phyloP scores from a whole-genome alignment of 164 flowering plant genomes.

The Vitis riparia region DNA sequence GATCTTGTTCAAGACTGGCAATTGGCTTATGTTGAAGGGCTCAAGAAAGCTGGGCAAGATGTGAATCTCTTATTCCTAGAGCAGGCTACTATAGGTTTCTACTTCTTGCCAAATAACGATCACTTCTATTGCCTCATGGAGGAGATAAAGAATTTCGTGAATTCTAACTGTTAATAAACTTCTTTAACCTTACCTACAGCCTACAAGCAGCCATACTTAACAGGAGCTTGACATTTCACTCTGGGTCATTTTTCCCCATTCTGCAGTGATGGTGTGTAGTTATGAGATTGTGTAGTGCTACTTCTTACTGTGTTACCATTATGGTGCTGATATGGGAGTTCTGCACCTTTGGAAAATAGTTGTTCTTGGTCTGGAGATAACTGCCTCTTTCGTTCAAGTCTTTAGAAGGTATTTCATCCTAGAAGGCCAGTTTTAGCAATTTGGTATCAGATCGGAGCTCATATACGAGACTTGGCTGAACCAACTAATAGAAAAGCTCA shows the following conservation, averaged over 20 bases:
- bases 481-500: conserved; percentile 16
- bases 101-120: conserved; percentile 69
- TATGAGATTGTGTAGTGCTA: conserved; percentile 27
- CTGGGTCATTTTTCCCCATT: conserved; percentile 13
- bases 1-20: conserved; percentile 79
- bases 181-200: conserved; percentile 26
- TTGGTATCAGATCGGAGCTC: conserved; percentile 5
- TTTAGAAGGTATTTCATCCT: background rate
- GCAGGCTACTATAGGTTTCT: conserved; percentile 75
- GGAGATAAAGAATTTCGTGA: conserved; percentile 50
- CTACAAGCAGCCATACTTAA: conserved; percentile 26
- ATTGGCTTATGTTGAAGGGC: conserved; percentile 55
- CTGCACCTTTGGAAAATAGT: background rate
- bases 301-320: conserved; percentile 7
- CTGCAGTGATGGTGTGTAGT: conserved; percentile 27
- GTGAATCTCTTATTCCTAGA: conserved; percentile 54
- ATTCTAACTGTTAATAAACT: conserved; percentile 35
- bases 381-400: background rate
- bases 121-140: conserved; percentile 60
- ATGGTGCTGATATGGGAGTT: conserved; percentile 14
- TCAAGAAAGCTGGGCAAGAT: conserved; percentile 39
- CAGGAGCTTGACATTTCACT: conserved; percentile 29
- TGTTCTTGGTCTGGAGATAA: background rate
- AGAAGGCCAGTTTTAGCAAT: background rate
- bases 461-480: conserved; percentile 8